A percentile compares a stretch with the other conserved stretches of the same genome.
Evolutionary conservation across 75 land plant species (phyloP).

Genomic region (Pseudotsuga menziesii): DNA sequence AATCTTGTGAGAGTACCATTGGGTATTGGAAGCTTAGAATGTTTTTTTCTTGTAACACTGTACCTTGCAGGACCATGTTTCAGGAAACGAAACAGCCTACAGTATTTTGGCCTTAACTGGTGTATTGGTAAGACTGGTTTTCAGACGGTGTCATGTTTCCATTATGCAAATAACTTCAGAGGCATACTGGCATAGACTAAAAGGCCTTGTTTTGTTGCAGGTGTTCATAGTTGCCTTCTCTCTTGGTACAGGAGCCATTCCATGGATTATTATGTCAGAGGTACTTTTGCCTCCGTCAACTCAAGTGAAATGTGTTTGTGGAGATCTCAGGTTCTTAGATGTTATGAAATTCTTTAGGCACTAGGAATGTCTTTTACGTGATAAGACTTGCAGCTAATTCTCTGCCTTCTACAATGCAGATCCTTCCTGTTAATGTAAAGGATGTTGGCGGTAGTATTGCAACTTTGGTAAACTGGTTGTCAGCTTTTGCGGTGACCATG

Average conservation of each 20-base stretch:
- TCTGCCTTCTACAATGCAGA: conserved; percentile 27
- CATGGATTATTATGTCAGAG: conserved; percentile 95
- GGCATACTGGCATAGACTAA: not conserved
- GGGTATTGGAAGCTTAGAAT: not conserved
- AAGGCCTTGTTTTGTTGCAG: conserved; percentile 21
- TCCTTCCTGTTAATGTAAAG: conserved; percentile 70
- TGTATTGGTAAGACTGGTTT: conserved; percentile 3
- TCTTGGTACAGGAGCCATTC: conserved; percentile 82
- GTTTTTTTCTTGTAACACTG: not conserved
- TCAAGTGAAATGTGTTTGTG: not conserved
- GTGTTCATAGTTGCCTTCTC: conserved; percentile 66
- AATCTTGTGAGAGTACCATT: not conserved
- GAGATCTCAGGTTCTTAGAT: not conserved
- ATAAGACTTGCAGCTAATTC: not conserved
- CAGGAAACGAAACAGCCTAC: not conserved
- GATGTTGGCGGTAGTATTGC: conserved; percentile 79
- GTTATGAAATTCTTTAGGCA: not conserved
- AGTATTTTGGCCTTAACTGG: conserved; percentile 8
- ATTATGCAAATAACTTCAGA: not conserved
- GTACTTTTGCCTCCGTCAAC: conserved; percentile 15
- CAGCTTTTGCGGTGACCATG: conserved; percentile 56
- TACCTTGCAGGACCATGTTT: not conserved
- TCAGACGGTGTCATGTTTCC: not conserved
- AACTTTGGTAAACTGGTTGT: conserved; percentile 64
- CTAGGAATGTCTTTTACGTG: not conserved